phyloP scores from a whole-genome alignment of 257 asterid species.

The Solanum etuberosum region DNA sequence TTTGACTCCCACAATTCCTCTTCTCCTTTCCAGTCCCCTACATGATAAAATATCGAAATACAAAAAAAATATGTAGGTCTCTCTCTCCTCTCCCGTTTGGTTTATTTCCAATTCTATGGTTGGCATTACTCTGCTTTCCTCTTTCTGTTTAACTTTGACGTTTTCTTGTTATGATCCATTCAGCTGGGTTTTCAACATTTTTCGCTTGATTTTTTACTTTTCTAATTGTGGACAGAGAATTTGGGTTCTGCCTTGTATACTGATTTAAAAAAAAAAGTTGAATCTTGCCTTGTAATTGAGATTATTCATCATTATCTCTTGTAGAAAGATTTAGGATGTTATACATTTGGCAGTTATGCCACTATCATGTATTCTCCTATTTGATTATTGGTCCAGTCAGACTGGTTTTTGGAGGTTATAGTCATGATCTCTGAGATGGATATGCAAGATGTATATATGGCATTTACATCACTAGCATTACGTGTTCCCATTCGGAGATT shows the following conservation, averaged over 20 bases:
- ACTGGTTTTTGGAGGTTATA: neutral
- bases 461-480: neutral
- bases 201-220: neutral
- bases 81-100: neutral
- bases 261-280: neutral
- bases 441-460: neutral
- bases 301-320: neutral
- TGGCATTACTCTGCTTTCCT: neutral
- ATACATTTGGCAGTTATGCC: neutral
- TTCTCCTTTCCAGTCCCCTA: neutral
- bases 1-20: neutral
- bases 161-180: neutral
- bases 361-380: neutral
- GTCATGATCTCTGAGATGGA: neutral
- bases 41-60: neutral
- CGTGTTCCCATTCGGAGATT: neutral
- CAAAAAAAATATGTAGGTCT: neutral
- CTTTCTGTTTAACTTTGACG: neutral
- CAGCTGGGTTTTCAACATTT: neutral
- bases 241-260: neutral
- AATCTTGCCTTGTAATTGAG: neutral
- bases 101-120: neutral
- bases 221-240: neutral
- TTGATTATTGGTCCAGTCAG: neutral
- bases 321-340: neutral